Evolutionary conservation across 768 basidiomycete species (phyloP).

Genomic region (Leccinum disarticulatum): DNA sequence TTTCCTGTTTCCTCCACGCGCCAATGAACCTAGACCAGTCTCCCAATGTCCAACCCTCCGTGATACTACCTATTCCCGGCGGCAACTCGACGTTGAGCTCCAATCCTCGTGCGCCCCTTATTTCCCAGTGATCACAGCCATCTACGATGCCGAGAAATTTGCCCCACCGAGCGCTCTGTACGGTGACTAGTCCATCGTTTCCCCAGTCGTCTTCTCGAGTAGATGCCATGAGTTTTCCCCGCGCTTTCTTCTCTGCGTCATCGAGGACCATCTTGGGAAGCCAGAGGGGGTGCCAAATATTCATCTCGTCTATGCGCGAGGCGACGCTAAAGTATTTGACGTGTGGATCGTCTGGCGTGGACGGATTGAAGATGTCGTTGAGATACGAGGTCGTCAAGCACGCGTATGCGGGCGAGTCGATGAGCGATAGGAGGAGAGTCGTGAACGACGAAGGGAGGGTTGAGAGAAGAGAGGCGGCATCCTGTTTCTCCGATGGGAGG

Average conservation of each 20-base stretch:
- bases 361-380: slow-evolving; percentile 77
- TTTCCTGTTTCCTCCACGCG: slow-evolving; percentile 60
- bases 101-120: slow-evolving; percentile 83
- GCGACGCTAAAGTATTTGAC: slow-evolving; percentile 95
- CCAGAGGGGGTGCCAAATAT: slow-evolving; percentile 95
- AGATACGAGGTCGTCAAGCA: slow-evolving; percentile 88
- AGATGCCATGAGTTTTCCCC: slow-evolving; percentile 42
- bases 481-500: slow-evolving; percentile 23
- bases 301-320: slow-evolving; percentile 64
- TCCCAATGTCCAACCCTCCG: slow-evolving; percentile 41
- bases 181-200: slow-evolving; percentile 89
- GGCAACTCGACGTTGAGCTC: slow-evolving; percentile 64
- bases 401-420: slow-evolving; percentile 96
- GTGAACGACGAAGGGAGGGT: slow-evolving; percentile 82
- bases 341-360: slow-evolving; percentile 70
- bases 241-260: slow-evolving; percentile 66
- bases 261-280: slow-evolving; percentile 94
- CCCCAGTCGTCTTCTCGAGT: slow-evolving; percentile 60
- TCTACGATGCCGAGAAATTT: slow-evolving; percentile 91
- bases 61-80: slow-evolving; percentile 44
- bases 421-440: slow-evolving; percentile 78
- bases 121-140: slow-evolving; percentile 94
- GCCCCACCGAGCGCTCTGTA: slow-evolving; percentile 95
- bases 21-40: slow-evolving; percentile 66
- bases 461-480: slow-evolving; percentile 44